Evolutionary conservation across 225 moss, liverwort and hornwort species (phyloP).

Genomic region (Polytrichum commune): DNA sequence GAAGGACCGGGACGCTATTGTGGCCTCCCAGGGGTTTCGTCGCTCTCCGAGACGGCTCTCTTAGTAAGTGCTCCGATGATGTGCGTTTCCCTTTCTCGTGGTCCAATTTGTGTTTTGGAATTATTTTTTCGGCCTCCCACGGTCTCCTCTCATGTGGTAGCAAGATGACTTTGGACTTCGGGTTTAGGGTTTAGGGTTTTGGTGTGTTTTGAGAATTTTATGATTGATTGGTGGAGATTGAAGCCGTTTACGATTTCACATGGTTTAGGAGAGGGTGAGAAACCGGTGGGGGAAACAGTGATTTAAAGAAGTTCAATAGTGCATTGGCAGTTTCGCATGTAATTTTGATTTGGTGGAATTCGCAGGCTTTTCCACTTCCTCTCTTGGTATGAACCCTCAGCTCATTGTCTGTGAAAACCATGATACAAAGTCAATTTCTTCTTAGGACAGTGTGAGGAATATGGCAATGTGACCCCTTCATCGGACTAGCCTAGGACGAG

Average conservation of each 20-base stretch:
- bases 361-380: background rate
- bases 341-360: too few relatives aligned
- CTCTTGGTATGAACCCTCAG: background rate
- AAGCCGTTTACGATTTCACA: background rate
- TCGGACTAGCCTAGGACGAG: background rate
- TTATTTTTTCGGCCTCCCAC: background rate
- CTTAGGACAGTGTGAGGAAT: too few relatives aligned
- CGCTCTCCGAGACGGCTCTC: slow-evolving; percentile 26
- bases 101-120: background rate
- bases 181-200: background rate
- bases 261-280: too few relatives aligned
- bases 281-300: background rate
- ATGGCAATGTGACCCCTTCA: slow-evolving; percentile 1
- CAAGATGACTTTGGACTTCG: too few relatives aligned
- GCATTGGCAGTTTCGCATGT: too few relatives aligned
- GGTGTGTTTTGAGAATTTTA: background rate
- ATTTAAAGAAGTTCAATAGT: background rate
- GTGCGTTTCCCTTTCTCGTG: background rate
- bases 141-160: background rate
- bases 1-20: background rate
- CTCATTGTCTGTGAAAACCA: background rate
- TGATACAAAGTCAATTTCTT: too few relatives aligned
- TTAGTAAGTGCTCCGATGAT: slow-evolving; percentile 20
- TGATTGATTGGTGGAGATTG: background rate
- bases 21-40: slow-evolving; percentile 3